Conservation (phyloP, 116 monocot species). For the Trichopus zeylanicus region DNA sequence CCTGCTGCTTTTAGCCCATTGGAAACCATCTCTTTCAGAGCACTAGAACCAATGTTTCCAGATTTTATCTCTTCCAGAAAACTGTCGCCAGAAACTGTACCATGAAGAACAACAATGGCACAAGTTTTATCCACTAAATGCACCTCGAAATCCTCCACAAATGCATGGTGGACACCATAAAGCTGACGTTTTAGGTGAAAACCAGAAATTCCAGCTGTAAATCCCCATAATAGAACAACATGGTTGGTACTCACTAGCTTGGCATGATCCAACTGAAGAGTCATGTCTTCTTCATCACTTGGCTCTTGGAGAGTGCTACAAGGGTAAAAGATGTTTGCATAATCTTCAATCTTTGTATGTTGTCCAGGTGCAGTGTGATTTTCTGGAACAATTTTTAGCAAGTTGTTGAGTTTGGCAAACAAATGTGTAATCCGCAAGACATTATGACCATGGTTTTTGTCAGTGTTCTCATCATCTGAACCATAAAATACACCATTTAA, state of each 20-base stretch:
- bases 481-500: constrained; percentile 5
- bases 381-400: constrained; percentile 41
- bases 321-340: constrained; percentile 51
- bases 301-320: constrained; percentile 21
- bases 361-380: background rate
- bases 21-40: constrained; percentile 24
- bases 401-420: constrained; percentile 54
- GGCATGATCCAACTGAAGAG: constrained; percentile 4
- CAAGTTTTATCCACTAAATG: constrained; percentile 44
- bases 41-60: constrained; percentile 15
- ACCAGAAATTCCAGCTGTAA: constrained; percentile 22
- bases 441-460: constrained; percentile 48
- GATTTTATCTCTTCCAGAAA: constrained; percentile 42
- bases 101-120: constrained; percentile 39
- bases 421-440: constrained; percentile 49
- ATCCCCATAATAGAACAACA: constrained; percentile 81
- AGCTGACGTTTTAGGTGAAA: constrained; percentile 32
- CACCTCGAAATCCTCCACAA: constrained; percentile 63
- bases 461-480: constrained; percentile 18
- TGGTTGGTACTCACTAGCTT: constrained; percentile 39
- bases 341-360: constrained; percentile 19
- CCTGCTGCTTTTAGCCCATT: constrained; percentile 57
- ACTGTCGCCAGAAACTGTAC: constrained; percentile 14
- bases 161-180: constrained; percentile 25
- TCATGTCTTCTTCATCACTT: constrained; percentile 18